Percentiles rank a stretch among this genome's conserved stretches.
Conservation (phyloP, 805 yeast species). For the Lipomyces orientalis region DNA sequence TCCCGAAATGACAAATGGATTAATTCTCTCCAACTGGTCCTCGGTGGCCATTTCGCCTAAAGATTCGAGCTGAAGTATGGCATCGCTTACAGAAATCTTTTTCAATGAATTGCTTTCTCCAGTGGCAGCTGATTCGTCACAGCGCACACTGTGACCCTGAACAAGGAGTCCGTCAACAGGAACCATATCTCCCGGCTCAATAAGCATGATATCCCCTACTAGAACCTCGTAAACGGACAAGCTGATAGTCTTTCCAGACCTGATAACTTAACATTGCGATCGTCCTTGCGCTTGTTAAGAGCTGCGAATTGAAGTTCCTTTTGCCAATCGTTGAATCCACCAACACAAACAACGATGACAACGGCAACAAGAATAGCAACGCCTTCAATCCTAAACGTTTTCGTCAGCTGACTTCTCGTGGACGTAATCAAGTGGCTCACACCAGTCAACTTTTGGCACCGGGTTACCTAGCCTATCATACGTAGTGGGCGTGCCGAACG, state of each 20-base stretch:
- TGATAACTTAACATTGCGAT: constrained; percentile 72
- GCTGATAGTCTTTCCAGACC: constrained; percentile 70
- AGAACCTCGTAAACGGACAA: constrained; percentile 74
- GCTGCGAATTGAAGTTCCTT: constrained; percentile 92
- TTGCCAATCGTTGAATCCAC: constrained; percentile 95
- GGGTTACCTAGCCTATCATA: constrained; percentile 78
- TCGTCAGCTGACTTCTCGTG: no score
- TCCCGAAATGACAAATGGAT: constrained; percentile 90
- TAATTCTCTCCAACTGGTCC: constrained; percentile 54
- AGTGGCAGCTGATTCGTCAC: constrained; percentile 91
- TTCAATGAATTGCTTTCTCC: constrained; percentile 89
- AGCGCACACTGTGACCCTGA: constrained; percentile 71
- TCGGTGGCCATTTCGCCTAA: constrained; percentile 44
- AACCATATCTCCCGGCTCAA: constrained; percentile 93
- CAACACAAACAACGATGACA: constrained; percentile 85
- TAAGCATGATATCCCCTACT: constrained; percentile 82
- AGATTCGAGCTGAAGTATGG: constrained; percentile 45
- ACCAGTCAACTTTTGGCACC: constrained; percentile 88
- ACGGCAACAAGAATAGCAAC: constrained; percentile 95
- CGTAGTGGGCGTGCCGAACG: constrained; percentile 81
- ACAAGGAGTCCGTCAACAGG: constrained; percentile 86
- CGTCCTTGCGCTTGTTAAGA: constrained; percentile 86
- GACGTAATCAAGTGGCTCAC: neutral
- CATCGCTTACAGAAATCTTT: constrained; percentile 63
- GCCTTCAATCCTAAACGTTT: constrained; percentile 71